Evolutionary conservation across 164 flowering plant genomes (phyloP), one percentile per base, ranked within the genome.

Genomic region (Brasenia schreberi): DNA sequence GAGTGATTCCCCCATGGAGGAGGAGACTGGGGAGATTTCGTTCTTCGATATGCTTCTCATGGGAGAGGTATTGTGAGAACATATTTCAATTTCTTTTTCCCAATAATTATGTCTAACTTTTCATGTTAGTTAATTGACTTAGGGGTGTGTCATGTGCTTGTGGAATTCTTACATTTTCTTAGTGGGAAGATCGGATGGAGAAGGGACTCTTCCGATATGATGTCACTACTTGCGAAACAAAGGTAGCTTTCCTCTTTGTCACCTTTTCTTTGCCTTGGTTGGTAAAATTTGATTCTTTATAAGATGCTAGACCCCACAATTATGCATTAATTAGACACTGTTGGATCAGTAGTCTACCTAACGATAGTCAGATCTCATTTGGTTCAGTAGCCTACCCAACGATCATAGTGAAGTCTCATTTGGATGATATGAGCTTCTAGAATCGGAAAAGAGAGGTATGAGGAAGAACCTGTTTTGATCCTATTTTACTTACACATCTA

Each of bases 191-290:
- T 64, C 80, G 95, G 16, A 68, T 80, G 84, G 68, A 72, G 61
- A 68, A 78, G 61, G 97, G 95, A 7, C 85, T 90, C 5, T 90
- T 90, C 68, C 84, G 92, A 64, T 88, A 88, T 59, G 95, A 90
- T 74, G 97, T 90, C 43, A 87, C 94, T 49, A 68, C 80, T 10
- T 90, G 90, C 43, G 86, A 86, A 59, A 85, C 87, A 42, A 87
- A 86, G 85, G 79, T 60, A 60, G 9, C 53, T 45, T 45, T 45
- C 12, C 53, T 12, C 53, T 45, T 45, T 1, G 53, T 1, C 53
- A 45, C 11, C 53, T 45, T 45, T 12, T 45, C 1, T 12, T 60
- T 18, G 11, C 9, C n/a, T 17, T 60, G 27, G 27, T 23, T 23
- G 2, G 27, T 23, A 0, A 23, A 23, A 23, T 23, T 23, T 23